Conservation (phyloP, 495 filamentous ascomycete genomes). For the Neurospora sp. region DNA sequence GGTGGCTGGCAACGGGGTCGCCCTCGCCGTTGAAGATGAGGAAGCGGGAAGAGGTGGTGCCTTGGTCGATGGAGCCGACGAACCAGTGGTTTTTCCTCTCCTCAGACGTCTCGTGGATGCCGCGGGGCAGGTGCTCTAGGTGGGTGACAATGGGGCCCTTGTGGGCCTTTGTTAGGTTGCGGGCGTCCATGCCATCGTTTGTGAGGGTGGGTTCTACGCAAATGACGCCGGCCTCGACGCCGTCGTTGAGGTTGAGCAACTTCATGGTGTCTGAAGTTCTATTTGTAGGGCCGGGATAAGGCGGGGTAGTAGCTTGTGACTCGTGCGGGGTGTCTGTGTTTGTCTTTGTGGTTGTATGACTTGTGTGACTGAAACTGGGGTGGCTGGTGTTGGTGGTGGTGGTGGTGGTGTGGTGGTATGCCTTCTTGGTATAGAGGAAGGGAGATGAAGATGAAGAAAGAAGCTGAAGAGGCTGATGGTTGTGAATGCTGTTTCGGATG, state of each 20-base stretch:
- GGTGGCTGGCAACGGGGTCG: conserved; percentile 74
- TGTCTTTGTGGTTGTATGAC: neutral
- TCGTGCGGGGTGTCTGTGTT: neutral
- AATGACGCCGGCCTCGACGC: neutral
- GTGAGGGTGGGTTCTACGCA: neutral
- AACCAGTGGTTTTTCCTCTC: conserved; percentile 28
- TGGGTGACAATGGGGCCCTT: neutral
- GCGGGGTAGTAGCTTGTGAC: neutral
- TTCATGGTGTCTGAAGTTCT: neutral
- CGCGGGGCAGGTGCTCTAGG: conserved; percentile 20
- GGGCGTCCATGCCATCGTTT: neutral
- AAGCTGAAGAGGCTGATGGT: neutral
- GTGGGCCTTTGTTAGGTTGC: neutral
- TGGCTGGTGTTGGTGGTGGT: neutral
- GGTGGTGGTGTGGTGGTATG: neutral
- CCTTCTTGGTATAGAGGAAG: neutral
- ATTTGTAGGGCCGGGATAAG: neutral
- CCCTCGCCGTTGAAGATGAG: conserved; percentile 81
- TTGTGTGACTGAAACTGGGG: neutral
- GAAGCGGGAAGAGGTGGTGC: conserved; percentile 88
- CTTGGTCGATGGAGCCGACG: conserved; percentile 70
- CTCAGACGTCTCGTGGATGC: conserved; percentile 19
- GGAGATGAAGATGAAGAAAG: neutral
- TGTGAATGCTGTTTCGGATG: neutral
- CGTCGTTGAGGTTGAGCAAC: neutral